These are phyloP conservation scores for Phytophthora agathidicida DNA, from an alignment of 352 stramenopile genomes.

Conservation along the genomic window DNA sequence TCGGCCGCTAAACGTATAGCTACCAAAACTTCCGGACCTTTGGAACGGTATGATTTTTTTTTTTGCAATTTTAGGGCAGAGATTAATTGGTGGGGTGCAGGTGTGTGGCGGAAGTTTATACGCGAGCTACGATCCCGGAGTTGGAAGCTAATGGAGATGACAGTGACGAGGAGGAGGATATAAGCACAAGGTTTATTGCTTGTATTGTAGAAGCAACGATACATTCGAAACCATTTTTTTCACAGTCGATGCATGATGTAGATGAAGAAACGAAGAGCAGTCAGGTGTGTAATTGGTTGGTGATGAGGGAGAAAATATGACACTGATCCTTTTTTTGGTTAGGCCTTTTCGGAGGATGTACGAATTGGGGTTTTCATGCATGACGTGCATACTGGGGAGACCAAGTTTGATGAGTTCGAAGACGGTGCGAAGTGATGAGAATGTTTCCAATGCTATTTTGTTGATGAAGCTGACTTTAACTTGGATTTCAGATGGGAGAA, in stretches of 20 bases:
- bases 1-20: conserved; percentile 33
- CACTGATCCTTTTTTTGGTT: not conserved
- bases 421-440: conserved; percentile 46
- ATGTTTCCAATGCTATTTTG: too few species aligned
- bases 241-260: conserved; percentile 36
- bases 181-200: conserved; percentile 34
- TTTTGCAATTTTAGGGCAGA: too few species aligned
- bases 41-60: conserved; percentile 34
- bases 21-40: conserved; percentile 12
- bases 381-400: conserved; percentile 51
- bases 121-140: conserved; percentile 48
- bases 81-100: conserved; percentile 23
- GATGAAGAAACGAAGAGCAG: conserved; percentile 26
- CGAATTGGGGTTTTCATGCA: conserved; percentile 43
- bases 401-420: conserved; percentile 51
- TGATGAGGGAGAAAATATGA: not conserved
- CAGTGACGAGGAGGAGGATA: conserved; percentile 3
- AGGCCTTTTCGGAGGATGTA: conserved; percentile 33
- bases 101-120: conserved; percentile 52
- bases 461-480: not conserved
- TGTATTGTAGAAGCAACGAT: conserved; percentile 47
- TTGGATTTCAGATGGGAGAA: conserved; percentile 30
- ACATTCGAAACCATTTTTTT: conserved; percentile 43
- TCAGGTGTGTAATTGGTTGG: conserved; percentile 8
- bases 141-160: conserved; percentile 12